These are phyloP conservation scores for Nemania sp. DNA, from an alignment of 2,329 filamentous ascomycete genomes.

Conservation along the genomic window DNA sequence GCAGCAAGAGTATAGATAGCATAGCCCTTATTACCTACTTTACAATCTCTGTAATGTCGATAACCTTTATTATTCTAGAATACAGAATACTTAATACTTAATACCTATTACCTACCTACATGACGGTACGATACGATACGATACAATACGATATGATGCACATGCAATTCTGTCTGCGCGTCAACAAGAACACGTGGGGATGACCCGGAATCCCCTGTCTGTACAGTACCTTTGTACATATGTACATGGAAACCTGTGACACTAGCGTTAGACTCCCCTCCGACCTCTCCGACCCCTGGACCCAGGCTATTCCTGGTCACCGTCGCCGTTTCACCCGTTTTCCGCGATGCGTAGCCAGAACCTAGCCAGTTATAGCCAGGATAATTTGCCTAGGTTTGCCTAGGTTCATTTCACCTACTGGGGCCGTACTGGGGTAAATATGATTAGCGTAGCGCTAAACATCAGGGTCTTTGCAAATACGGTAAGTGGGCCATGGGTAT, in stretches of 20 bases:
- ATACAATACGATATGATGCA: too few relatives aligned
- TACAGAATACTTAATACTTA: not conserved
- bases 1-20: not conserved
- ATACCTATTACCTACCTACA: too few relatives aligned
- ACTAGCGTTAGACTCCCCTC: not conserved
- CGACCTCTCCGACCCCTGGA: not conserved
- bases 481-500: not conserved
- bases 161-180: not conserved
- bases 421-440: constrained; percentile 1
- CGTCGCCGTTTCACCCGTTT: not conserved
- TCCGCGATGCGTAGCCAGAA: too few relatives aligned
- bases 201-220: not conserved
- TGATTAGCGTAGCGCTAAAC: constrained; percentile 1
- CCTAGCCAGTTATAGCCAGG: not conserved
- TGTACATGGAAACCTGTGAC: too few relatives aligned
- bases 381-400: constrained; percentile 29
- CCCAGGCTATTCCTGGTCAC: not conserved
- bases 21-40: too few relatives aligned
- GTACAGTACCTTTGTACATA: too few relatives aligned
- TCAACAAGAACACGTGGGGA: constrained; percentile 22
- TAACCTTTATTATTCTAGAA: too few relatives aligned
- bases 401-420: not conserved
- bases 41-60: too few relatives aligned
- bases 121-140: too few relatives aligned
- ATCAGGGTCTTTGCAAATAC: constrained; percentile 2